Evolutionary conservation across 495 filamentous ascomycete genomes (phyloP).

Genomic region (Aspergillus steynii): DNA sequence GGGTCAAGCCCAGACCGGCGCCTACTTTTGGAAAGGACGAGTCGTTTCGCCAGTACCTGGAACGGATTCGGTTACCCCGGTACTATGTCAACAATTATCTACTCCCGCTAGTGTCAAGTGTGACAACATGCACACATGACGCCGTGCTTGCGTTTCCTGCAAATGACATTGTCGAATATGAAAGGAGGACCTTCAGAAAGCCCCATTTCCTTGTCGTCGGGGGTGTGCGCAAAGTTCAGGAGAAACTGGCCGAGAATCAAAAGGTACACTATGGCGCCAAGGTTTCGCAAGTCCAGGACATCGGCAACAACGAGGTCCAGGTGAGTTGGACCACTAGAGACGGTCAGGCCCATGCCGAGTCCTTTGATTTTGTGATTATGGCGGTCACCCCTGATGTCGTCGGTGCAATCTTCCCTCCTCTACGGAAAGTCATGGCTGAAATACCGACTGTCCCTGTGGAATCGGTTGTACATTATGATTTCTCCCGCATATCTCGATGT

Average conservation of each 20-base stretch:
- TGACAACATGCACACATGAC: slow-evolving; percentile 53
- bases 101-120: slow-evolving; percentile 53
- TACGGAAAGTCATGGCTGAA: slow-evolving; percentile 30
- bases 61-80: slow-evolving; percentile 45
- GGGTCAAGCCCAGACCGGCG: slow-evolving; percentile 28
- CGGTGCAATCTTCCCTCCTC: slow-evolving; percentile 42
- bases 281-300: slow-evolving; percentile 17
- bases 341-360: slow-evolving; percentile 1
- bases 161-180: slow-evolving; percentile 48
- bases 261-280: slow-evolving; percentile 23
- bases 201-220: slow-evolving; percentile 50
- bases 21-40: slow-evolving; percentile 24
- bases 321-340: slow-evolving; percentile 13
- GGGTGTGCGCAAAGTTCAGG: slow-evolving; percentile 48
- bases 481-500: slow-evolving; percentile 10
- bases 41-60: slow-evolving; percentile 42
- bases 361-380: slow-evolving; percentile 44
- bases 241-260: slow-evolving; percentile 35
- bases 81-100: slow-evolving; percentile 46
- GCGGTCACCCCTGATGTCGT: slow-evolving; percentile 48
- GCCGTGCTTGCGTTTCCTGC: slow-evolving; percentile 53
- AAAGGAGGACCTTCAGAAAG: slow-evolving; percentile 40
- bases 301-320: slow-evolving; percentile 11
- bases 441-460: slow-evolving; percentile 47
- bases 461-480: slow-evolving; percentile 47